Conservation (phyloP, 169 alveolate genomes). For the Cryptosporidium meleagridis region DNA sequence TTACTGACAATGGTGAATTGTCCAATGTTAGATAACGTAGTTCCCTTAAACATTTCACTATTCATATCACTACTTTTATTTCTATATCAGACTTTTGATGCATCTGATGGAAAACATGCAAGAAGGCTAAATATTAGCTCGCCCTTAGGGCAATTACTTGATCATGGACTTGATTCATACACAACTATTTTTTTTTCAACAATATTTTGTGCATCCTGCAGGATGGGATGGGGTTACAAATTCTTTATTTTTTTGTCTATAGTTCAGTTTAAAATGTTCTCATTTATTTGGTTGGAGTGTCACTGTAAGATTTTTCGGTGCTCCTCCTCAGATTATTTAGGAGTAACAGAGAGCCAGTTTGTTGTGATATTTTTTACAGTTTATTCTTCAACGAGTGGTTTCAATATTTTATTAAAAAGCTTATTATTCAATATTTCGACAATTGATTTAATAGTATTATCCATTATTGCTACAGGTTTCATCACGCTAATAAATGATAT, state of each 20-base stretch:
- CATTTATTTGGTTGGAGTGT: slow-evolving; percentile 60
- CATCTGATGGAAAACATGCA: slow-evolving; percentile 81
- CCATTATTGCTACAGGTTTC: slow-evolving; percentile 11
- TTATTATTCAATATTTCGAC: not conserved
- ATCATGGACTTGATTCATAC: slow-evolving; percentile 81
- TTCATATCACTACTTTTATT: slow-evolving; percentile 39
- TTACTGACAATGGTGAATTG: not conserved
- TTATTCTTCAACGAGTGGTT: not conserved
- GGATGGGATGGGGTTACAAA: slow-evolving; percentile 37
- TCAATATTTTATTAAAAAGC: not conserved
- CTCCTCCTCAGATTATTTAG: slow-evolving; percentile 52
- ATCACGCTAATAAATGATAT: slow-evolving; percentile 42
- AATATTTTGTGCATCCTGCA: slow-evolving; percentile 28
- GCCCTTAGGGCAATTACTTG: slow-evolving; percentile 80
- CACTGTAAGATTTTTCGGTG: slow-evolving; percentile 70
- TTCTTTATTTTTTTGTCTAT: slow-evolving; percentile 15
- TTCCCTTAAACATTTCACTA: not conserved
- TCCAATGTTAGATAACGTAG: slow-evolving; percentile 14
- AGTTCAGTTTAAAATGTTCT: slow-evolving; percentile 35
- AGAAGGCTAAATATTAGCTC: slow-evolving; percentile 78
- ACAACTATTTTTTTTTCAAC: slow-evolving; percentile 57
- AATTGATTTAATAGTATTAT: slow-evolving; percentile 16
- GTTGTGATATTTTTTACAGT: slow-evolving; percentile 27
- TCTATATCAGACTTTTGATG: slow-evolving; percentile 77
- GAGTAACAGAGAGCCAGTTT: slow-evolving; percentile 65